A percentile compares a stretch with the other conserved stretches of the same genome.
phyloP scores from a whole-genome alignment of 257 asterid genomes.

The Nicotiana attenuata region DNA sequence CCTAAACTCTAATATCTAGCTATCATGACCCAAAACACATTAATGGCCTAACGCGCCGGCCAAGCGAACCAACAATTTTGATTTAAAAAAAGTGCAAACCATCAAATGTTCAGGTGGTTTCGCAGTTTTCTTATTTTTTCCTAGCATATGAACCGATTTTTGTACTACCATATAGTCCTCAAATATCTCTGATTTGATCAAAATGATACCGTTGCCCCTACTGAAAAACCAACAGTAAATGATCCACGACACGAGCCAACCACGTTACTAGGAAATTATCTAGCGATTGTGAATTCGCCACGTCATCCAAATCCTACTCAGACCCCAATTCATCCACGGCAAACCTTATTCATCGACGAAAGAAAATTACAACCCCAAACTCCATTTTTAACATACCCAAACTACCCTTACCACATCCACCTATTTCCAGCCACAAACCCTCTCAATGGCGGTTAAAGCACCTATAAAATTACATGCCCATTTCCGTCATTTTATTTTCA shows the following conservation, averaged over 20 bases:
- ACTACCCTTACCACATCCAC: not conserved
- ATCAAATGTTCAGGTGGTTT: too few species aligned
- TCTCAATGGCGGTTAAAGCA: not conserved
- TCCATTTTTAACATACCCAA: not conserved
- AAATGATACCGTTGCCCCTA: not conserved
- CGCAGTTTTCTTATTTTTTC: too few species aligned
- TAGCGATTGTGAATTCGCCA: not conserved
- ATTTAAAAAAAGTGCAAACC: too few species aligned
- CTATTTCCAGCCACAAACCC: not conserved
- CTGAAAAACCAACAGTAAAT: not conserved
- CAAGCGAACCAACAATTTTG: too few species aligned
- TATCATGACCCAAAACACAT: too few species aligned
- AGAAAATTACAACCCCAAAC: not conserved
- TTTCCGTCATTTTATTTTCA: constrained; percentile 3
- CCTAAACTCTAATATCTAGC: too few species aligned
- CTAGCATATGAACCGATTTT: too few species aligned
- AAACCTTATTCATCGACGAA: not conserved
- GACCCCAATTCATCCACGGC: not conserved
- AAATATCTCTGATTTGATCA: not conserved
- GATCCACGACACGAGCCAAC: not conserved
- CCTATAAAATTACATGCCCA: not conserved
- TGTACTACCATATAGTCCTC: too few species aligned
- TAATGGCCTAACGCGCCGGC: too few species aligned
- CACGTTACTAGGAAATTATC: not conserved
- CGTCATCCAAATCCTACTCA: not conserved